Evolutionary conservation across 106 monocot species (phyloP), one percentile per base, ranked within the genome.

Genomic region (Ottelia alismoides): DNA sequence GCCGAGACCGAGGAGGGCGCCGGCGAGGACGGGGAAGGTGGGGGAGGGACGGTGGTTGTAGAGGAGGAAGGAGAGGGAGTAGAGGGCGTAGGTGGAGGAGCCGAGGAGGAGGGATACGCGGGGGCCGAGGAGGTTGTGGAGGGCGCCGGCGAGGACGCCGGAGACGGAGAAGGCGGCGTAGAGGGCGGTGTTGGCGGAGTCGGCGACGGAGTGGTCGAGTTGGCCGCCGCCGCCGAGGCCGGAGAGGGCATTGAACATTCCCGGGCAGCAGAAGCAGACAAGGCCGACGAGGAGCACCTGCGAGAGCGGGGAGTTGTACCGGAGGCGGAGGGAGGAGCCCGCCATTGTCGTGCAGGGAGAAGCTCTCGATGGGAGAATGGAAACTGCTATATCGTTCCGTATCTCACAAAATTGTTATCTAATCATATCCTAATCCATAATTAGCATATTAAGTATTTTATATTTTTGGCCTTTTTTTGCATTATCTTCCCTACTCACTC

Each of bases 191-290:
- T 89, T 89, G 70, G 96, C 96, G 76, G 89, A 82, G 82, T 89
- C 74, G 55, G 77, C 88, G 51, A 78, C 89, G 44, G 53, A 31
- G 55, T 71, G 81, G 45, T 87, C 72, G 28, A 87, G 59, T 72
- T 87, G 86, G 20, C 81, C 86, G 14, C 77, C 86, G 35, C 86
- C 81, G 57, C 90, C 96, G 78, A 98, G 81, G 66, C 96, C 96
- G 71, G 88, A 85, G 16, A 98, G 85, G 56, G 89, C 96, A 69
- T 98, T 98, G 85, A 98, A 98, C 96, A 98, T 98, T 2, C 89
- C 96, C 2, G 96, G 89, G 64, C 96, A 98, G 74, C 96, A 98
- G 82, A 98, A 98, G 75, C 96, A 98, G 22, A 89, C 79, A 49
- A 82, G 31, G 20, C 89, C 89, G n/a, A 89, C 78, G n/a, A 98